Evolutionary conservation across 2,329 filamentous ascomycete species (phyloP), one percentile per base, ranked within the genome.

Genomic region (Didymellaceae sp.): DNA sequence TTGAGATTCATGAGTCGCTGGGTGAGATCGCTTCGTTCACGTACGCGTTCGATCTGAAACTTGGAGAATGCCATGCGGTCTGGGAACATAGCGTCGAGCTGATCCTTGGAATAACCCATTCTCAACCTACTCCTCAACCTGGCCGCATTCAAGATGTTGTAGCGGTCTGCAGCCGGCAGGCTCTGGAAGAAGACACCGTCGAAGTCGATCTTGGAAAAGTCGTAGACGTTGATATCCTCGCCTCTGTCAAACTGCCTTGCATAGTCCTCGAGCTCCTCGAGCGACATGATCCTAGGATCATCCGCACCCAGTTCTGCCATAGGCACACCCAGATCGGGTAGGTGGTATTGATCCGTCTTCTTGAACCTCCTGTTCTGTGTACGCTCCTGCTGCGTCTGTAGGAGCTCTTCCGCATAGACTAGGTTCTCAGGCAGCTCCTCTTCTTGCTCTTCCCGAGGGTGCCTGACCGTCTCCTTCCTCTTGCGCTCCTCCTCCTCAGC

Each of bases 151-250:
- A 99, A 77, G 44, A 99, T 99, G 64, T 97, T 97, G 78, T 99
- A 99, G 39, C 93, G 85, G 76, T 99, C 94, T 2, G 88, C 87
- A 1, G 91, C 82, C 0, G 95, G 94, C 49, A 99, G 75, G 69
- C 91, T 96, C 70, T 89, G 85, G 76, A 99, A 99, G 74, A 99
- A 99, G 10, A 93, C 86, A 59, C 92, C 90, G 59, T 97, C 89
- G 65, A 97, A 99, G 69, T 99, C 94, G 63, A 99, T 99, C 75
- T 97, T 97, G 68, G 90, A 95, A 69, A 99, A 99, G 74, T 97
- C 93, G 74, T 97, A 97, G 5, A 80, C 76, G 51, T 80, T 80
- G 70, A 97, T 88, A 70, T 97, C 93, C 73, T 97, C 91, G 45
- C 94, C 94, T 54, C 85, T 86, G 65, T 97, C 85, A 65, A 97